Evolutionary conservation across 176 grass and related monocot species (phyloP), one percentile per base, ranked within the genome.

Genomic region (Bothriochloa decipiens): DNA sequence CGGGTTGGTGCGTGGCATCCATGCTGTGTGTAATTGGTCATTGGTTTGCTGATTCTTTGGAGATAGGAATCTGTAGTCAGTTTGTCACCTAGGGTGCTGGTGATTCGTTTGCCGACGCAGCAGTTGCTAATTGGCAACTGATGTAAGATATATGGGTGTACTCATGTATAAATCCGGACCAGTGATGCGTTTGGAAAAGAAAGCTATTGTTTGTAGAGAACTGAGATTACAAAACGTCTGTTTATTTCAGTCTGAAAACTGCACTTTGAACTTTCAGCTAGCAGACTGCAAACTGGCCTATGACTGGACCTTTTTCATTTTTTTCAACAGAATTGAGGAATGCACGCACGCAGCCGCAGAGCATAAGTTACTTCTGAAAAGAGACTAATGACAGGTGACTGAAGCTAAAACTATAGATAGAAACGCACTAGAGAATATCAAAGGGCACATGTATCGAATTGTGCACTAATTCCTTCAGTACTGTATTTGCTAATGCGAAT

Each of bases 61-160:
- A 50, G 0, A 50, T 50, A 50, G 47, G 1, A 50, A 50, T 50
- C 4, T 16, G 4, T 1, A 16, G 47, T 50, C 47, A 50, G 47
- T 50, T 16, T 50, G 14, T 50, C 15, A 50, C 47, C 8, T 50
- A 17, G 47, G 47, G 47, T 50, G 47, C 47, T 17, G 15, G 15
- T 50, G 47, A 50, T 50, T 50, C 1, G 14, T 50, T 50, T 16
- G 47, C 14, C 13, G 47, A 50, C 15, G 47, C 47, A 47, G 45
- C 12, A 47, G 12, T 47, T 47, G 57, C 55, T 73, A 22, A 80
- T 68, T 75, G 72, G 60, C 61, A 67, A 55, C 18, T 40, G 27
- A 45, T 45, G 2, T 70, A 20, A 16, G 17, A 29, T 37, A 70
- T 77, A 33, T 50, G 49, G 49, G 5, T 52, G 49, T 52, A 18